Evolutionary conservation across 2,329 filamentous ascomycete genomes (phyloP), one percentile per base, ranked within the genome.

Genomic region (Colletotrichum sp.): DNA sequence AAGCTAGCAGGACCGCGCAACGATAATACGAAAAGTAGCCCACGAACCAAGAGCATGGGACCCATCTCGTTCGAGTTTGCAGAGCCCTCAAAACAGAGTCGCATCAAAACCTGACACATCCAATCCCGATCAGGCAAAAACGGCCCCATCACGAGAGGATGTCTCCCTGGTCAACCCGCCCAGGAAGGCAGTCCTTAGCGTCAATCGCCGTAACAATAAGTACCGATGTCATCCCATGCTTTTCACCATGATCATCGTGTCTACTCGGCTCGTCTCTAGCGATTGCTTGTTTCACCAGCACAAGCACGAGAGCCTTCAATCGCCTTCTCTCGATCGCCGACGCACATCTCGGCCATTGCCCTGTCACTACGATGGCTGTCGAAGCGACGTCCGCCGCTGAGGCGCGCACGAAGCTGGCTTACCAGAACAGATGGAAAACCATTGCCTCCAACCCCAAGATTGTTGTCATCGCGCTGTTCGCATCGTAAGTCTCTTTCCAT

Each of bases 381-480:
- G 57, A 60, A 76, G 57, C 36, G 16, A 65, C 24, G 12, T 68
- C 75, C 57, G 72, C 75, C 59, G 75, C 72, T 43, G 67, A 75
- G 67, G 64, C 67, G 57, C 75, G 75, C 12, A 61, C 75, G n/a
- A 61, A 67, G 28, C 71, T 72, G 26, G 76, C 73, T 21, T 77
- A 73, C 60, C 21, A 77, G 26, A 76, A 69, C 61, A 43, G 76
- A 43, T 84, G 82, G 82, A 78, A 79, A 65, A 79, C 82, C n/a
- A 79, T 84, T 34, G 74, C 78, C 24, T 74, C 79, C 55, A 86
- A 85, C 72, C 83, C 84, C 57, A 85, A 85, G 74, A 79, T 85
- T 30, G 77, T 86, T 34, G 79, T 85, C 61, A 85, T 86, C 70
- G 84, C 84, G 9, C 79, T 85, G n/a, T 85, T 86, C 69, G 84